phyloP scores from a whole-genome alignment of 495 filamentous ascomycete genomes.

The Neurospora sublineolata region DNA sequence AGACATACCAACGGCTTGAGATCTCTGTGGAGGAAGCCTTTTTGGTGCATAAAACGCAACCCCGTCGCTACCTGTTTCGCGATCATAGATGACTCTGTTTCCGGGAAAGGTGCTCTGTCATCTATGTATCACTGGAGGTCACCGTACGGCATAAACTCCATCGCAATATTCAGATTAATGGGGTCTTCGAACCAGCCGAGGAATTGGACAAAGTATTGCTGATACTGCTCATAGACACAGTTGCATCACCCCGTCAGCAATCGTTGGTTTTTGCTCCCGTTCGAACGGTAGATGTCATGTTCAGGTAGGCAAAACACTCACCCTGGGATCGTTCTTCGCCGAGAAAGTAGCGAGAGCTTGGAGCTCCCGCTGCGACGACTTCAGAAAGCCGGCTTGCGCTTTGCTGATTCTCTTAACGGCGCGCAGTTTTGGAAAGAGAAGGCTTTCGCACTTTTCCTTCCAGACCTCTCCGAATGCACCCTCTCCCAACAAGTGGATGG shows the following conservation, averaged over 20 bases:
- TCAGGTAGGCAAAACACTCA: not conserved
- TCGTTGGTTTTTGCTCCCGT: not conserved
- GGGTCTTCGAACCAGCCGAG: conserved; percentile 29
- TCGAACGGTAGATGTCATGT: not conserved
- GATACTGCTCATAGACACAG: conserved; percentile 11
- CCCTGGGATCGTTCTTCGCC: not conserved
- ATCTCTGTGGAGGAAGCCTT: conserved; percentile 40
- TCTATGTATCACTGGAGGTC: conserved; percentile 20
- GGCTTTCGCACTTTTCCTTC: not conserved
- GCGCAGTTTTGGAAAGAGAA: not conserved
- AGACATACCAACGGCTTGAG: conserved; percentile 28
- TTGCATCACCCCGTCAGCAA: too few relatives aligned
- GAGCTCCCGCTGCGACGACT: not conserved
- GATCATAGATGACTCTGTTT: conserved; percentile 26
- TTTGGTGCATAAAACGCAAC: conserved; percentile 35
- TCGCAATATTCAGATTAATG: conserved; percentile 26
- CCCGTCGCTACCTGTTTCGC: conserved; percentile 33
- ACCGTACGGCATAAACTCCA: conserved; percentile 30
- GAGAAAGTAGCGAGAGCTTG: not conserved
- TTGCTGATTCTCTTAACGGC: not conserved
- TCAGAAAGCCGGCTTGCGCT: not conserved
- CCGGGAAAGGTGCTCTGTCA: conserved; percentile 7
- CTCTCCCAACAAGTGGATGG: not conserved
- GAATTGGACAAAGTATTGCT: conserved; percentile 21
- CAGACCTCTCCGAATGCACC: not conserved